Evolutionary conservation across 2,329 filamentous ascomycete species (phyloP).

Genomic region (Penicillium glabrum): DNA sequence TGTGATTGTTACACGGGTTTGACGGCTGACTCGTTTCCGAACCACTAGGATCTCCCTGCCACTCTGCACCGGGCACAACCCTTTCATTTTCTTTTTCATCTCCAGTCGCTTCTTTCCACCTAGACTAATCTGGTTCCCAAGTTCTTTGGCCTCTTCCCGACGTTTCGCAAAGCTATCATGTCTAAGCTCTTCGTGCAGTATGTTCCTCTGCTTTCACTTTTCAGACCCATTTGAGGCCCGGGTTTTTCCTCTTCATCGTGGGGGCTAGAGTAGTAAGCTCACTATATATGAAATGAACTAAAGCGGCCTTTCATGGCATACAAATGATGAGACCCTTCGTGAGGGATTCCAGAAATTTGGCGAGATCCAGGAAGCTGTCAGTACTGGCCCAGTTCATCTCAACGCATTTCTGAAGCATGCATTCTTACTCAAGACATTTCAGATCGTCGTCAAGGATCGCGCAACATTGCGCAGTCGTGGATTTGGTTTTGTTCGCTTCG

Average conservation of each 20-base stretch:
- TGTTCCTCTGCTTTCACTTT: slow-evolving; percentile 36
- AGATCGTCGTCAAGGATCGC: slow-evolving; percentile 98
- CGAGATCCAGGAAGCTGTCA: slow-evolving; percentile 88
- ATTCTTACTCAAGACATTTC: slow-evolving; percentile 21
- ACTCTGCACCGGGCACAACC: slow-evolving; percentile 3
- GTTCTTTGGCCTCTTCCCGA: neutral
- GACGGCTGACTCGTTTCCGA: slow-evolving; percentile 25
- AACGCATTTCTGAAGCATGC: neutral
- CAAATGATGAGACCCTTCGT: slow-evolving; percentile 81
- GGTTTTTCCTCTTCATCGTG: neutral
- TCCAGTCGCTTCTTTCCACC: neutral
- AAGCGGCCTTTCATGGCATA: slow-evolving; percentile 98
- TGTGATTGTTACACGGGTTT: slow-evolving; percentile 27
- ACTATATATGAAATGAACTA: slow-evolving; percentile 5
- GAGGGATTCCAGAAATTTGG: slow-evolving; percentile 93
- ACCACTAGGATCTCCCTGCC: slow-evolving; percentile 24
- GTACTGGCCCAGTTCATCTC: slow-evolving; percentile 41
- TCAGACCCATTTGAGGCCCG: neutral
- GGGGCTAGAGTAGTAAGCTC: neutral
- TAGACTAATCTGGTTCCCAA: neutral
- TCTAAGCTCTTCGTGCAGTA: slow-evolving; percentile 95
- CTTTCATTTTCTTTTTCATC: slow-evolving; percentile 2
- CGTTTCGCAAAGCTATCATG: slow-evolving; percentile 53
- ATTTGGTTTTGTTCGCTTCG: slow-evolving; percentile 94
- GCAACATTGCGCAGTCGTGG: slow-evolving; percentile 95